Evolutionary conservation across 306 rosid genomes (phyloP).

Genomic region (Cicer pinnatifidum): DNA sequence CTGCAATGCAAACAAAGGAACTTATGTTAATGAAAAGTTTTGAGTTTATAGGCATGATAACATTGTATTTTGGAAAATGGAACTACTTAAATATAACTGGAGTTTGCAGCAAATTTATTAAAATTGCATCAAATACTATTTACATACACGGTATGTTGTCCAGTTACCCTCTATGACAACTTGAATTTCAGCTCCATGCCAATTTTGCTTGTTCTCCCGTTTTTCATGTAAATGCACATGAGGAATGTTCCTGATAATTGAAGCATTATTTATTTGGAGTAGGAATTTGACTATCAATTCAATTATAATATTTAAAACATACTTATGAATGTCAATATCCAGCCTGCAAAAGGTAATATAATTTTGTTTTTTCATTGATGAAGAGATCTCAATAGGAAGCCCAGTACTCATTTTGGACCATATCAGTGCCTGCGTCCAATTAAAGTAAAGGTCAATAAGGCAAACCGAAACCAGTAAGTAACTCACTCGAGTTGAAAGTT

Average conservation of each 20-base stretch:
- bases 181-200: conserved; percentile 98
- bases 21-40: conserved; percentile 31
- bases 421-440: conserved; percentile 75
- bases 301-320: conserved; percentile 45
- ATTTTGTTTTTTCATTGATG: conserved; percentile 83
- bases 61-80: conserved; percentile 21
- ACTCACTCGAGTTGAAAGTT: conserved; percentile 15
- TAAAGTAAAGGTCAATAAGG: conserved; percentile 33
- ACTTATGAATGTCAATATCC: conserved; percentile 94
- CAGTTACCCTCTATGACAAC: conserved; percentile 98
- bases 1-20: conserved; percentile 62
- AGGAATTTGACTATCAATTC: conserved; percentile 32
- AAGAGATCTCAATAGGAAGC: conserved; percentile 88
- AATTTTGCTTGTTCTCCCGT: conserved; percentile 63
- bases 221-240: conserved; percentile 88
- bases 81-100: conserved; percentile 16
- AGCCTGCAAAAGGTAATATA: conserved; percentile 83
- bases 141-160: conserved; percentile 91
- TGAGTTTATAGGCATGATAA: conserved; percentile 35
- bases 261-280: conserved; percentile 40
- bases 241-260: conserved; percentile 81
- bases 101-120: conserved; percentile 34
- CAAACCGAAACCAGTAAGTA: conserved; percentile 2
- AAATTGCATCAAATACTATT: conserved; percentile 32
- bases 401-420: conserved; percentile 99